Evolutionary conservation across 208 protist species (phyloP).

Genomic region (Crithidia mellificae): DNA sequence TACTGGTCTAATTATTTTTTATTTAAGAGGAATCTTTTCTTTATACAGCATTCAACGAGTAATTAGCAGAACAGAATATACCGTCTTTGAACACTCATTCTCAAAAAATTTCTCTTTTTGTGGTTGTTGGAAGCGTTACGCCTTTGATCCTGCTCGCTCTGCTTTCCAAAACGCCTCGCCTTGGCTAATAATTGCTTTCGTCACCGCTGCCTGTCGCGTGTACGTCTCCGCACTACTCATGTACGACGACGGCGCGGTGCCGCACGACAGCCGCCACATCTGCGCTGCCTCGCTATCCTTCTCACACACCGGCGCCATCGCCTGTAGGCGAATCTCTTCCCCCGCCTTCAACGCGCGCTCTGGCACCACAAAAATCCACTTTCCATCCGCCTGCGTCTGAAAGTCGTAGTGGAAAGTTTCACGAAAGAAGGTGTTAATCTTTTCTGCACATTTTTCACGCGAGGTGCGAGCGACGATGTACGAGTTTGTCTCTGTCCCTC

Average conservation of each 20-base stretch:
- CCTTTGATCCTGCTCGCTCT: not conserved
- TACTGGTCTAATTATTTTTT: no score
- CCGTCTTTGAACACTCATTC: no score
- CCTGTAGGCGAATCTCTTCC: conserved; percentile 78
- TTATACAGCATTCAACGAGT: no score
- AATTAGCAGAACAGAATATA: no score
- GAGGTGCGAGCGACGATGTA: conserved; percentile 71
- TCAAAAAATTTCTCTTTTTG: no score
- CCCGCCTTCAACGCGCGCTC: conserved; percentile 54
- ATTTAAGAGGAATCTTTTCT: no score
- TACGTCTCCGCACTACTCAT: conserved; percentile 57
- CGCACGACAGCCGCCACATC: conserved; percentile 89
- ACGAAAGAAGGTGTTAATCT: conserved; percentile 61
- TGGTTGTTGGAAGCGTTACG: no score
- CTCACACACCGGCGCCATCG: conserved; percentile 88
- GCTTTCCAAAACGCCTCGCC: conserved; percentile 40
- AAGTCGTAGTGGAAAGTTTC: conserved; percentile 67
- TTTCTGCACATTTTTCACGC: conserved; percentile 37
- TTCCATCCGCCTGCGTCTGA: conserved; percentile 29
- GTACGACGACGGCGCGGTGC: conserved; percentile 62
- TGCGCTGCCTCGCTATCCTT: conserved; percentile 73
- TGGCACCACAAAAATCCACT: conserved; percentile 83
- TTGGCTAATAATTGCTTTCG: conserved; percentile 44
- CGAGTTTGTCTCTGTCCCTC: conserved; percentile 67
- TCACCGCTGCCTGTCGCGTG: conserved; percentile 45